phyloP scores from a whole-genome alignment of 257 asterid species.

The Haberlea rhodopensis region DNA sequence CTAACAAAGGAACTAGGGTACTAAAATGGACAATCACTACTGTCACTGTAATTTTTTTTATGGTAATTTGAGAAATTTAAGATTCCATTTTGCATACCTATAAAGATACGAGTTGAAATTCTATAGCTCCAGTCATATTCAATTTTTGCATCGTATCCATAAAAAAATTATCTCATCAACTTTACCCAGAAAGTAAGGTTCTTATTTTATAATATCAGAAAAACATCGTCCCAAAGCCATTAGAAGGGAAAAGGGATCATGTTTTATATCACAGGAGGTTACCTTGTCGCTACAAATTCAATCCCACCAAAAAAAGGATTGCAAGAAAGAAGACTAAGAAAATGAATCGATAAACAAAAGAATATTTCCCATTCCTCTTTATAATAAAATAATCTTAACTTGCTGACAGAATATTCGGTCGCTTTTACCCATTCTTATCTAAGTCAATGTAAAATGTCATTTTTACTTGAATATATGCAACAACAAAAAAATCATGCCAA shows the following conservation, averaged over 20 bases:
- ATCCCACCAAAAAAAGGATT: not conserved
- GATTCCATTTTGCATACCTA: not conserved
- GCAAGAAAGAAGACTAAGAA: not conserved
- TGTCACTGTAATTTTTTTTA: not conserved
- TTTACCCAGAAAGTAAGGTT: not conserved
- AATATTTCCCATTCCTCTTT: constrained; percentile 1
- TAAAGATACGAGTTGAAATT: not conserved
- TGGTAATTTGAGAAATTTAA: not conserved
- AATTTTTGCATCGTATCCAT: not conserved
- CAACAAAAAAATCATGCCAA: not conserved
- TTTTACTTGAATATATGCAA: not conserved
- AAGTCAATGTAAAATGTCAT: not conserved
- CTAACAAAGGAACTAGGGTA: not conserved
- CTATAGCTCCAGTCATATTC: not conserved
- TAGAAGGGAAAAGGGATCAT: not conserved
- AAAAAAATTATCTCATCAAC: not conserved
- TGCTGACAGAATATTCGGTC: not conserved
- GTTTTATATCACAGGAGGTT: not conserved
- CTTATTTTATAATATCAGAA: not conserved
- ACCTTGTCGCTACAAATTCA: not conserved
- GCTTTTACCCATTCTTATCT: constrained; percentile 17
- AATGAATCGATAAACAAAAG: not conserved
- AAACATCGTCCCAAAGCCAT: not conserved
- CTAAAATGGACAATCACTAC: not conserved
- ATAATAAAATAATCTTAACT: constrained; percentile 7